Base-by-base conservation (phyloP, 108 stramenopile species). In the Nitzschia sp. region DNA sequence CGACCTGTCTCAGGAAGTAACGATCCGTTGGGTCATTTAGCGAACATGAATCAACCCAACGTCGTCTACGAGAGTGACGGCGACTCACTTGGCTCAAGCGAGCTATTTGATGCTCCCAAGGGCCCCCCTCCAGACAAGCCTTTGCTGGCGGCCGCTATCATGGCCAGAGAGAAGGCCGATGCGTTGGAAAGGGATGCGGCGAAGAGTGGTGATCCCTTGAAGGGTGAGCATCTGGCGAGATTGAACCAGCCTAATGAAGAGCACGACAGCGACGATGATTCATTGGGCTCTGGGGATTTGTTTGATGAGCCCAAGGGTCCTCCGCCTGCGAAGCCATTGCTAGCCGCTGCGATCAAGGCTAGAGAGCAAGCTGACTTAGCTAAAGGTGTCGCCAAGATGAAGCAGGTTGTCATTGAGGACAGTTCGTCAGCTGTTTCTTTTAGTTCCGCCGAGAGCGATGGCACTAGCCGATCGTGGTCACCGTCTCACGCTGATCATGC, bases 71-170 rank as follows among this genome's bases (percentile, higher is more conserved):
- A 36, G 19, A 32, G 30, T 15, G 63, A 64, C 48, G 45, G 8
- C n/a, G 63, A 64, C 28, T 64, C 63, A 15, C 27, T 64, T 4
- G 63, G 47, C 9, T 50, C 63, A 29, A 28, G 21, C 15, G 63
- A 27, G 8, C n/a, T 64, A 28, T 64, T 64, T 48, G 63, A 64
- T 48, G 47, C 26, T 8, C 63, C 63, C 25, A 30, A 11, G 9
- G 63, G 32, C 19, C 53, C 53, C 15, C 53, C 26, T 21, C 46
- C 66, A 34, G 53, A 21, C 17, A 54, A 34, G 33, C 52, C 34
- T 28, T 28, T 50, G 27, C 3, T 64, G 3, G 46, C 47, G 6
- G 45, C 63, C 28, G 63, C 45, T 15, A 29, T 50, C n/a, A 50
- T 26, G 30, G 47, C 28, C 5, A 46, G 47, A 34, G 25, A 50